phyloP scores from a whole-genome alignment of 768 basidiomycete genomes.

The Hericium rajendrae region DNA sequence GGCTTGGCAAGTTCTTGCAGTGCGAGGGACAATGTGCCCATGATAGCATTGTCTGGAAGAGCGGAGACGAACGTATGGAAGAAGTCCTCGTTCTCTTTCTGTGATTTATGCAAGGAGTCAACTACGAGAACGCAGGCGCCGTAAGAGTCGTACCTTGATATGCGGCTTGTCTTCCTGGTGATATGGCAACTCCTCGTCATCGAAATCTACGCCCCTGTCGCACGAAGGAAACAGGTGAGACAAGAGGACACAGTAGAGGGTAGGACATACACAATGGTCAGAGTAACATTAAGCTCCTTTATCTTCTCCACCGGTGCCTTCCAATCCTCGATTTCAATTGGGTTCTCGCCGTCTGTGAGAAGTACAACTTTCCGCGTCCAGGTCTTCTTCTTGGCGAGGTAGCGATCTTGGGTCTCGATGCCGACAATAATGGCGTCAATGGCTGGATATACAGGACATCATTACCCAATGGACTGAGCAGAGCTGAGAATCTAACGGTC shows the following conservation, averaged over 20 bases:
- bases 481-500: conserved; percentile 44
- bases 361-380: conserved; percentile 83
- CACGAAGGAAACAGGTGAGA: conserved; percentile 2
- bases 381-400: conserved; percentile 61
- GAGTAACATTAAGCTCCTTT: conserved; percentile 40
- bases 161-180: conserved; percentile 57
- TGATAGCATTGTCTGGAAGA: conserved; percentile 39
- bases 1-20: conserved; percentile 52
- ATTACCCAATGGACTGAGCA: background rate
- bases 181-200: conserved; percentile 57
- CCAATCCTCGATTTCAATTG: conserved; percentile 69
- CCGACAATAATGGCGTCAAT: conserved; percentile 84
- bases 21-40: conserved; percentile 55
- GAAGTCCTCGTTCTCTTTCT: conserved; percentile 73
- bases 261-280: conserved; percentile 62
- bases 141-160: conserved; percentile 49
- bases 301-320: conserved; percentile 59
- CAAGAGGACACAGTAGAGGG: background rate
- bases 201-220: conserved; percentile 80
- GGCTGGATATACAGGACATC: conserved; percentile 33
- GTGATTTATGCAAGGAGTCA: background rate
- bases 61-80: conserved; percentile 37
- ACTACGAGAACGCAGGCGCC: no score
- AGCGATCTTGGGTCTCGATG: conserved; percentile 64
- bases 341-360: conserved; percentile 78